These are phyloP conservation scores for Knoxia roxburghii DNA, from an alignment of 257 asterid genomes.

Conservation along the genomic window DNA sequence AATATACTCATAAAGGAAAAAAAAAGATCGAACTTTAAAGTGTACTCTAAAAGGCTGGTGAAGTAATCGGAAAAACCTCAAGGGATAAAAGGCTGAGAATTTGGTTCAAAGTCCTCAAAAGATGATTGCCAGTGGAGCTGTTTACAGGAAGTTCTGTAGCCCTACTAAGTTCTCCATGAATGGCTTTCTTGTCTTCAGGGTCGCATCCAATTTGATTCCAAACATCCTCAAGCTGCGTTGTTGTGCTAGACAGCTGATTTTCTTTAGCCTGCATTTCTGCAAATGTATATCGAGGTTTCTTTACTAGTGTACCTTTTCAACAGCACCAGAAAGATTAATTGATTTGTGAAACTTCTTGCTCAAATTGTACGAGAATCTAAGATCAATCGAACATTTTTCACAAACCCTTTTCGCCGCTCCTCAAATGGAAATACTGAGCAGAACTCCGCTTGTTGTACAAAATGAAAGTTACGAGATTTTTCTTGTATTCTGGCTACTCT, in stretches of 20 bases:
- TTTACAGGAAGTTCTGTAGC: constrained; percentile 50
- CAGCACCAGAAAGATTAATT: not conserved
- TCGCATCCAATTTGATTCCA: constrained; percentile 30
- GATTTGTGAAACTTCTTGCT: too few species aligned
- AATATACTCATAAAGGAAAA: too few species aligned
- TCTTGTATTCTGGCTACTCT: too few species aligned
- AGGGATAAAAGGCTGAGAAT: constrained; percentile 51
- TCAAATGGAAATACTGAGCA: not conserved
- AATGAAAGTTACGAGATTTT: too few species aligned
- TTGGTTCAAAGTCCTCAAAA: constrained; percentile 62
- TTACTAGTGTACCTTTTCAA: not conserved
- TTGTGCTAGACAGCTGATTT: not conserved
- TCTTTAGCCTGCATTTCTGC: too few species aligned
- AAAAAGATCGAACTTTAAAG: too few species aligned
- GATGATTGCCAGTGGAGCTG: constrained; percentile 66
- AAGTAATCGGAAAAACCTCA: constrained; percentile 36
- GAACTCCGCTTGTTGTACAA: too few species aligned
- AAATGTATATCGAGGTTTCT: not conserved
- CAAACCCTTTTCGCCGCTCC: not conserved
- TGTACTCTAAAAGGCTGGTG: too few species aligned
- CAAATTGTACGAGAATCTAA: not conserved
- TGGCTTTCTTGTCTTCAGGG: constrained; percentile 40
- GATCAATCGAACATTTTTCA: not conserved
- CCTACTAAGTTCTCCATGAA: constrained; percentile 48
- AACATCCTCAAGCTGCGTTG: constrained; percentile 18